Percentiles rank a stretch among this genome's conserved stretches.
Conservation (phyloP, 768 basidiomycete species). For the Leccinum broughii region DNA sequence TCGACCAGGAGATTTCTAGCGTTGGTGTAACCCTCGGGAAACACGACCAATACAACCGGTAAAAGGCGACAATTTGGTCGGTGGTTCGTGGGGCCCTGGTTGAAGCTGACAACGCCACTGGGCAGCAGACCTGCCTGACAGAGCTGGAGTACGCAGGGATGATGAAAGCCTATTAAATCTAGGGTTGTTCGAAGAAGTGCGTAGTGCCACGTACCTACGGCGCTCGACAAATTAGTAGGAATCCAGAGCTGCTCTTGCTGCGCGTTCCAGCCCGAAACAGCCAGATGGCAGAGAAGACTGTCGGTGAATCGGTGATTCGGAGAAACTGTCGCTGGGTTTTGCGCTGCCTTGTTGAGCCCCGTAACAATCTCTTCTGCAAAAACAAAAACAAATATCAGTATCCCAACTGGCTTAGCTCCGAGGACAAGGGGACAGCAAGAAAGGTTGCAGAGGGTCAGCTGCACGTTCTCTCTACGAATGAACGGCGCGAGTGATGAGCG, state of each 20-base stretch:
- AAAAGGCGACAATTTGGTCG: not conserved
- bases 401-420: slow-evolving; percentile 2
- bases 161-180: not conserved
- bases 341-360: not conserved
- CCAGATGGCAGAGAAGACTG: not conserved
- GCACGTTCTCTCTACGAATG: slow-evolving; percentile 16
- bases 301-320: slow-evolving; percentile 21
- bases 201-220: not conserved
- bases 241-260: slow-evolving; percentile 2
- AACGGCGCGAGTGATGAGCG: slow-evolving; percentile 21
- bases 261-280: not conserved
- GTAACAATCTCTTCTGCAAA: slow-evolving; percentile 2
- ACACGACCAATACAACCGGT: not conserved
- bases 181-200: not conserved
- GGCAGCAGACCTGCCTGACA: slow-evolving; percentile 1
- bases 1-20: not conserved
- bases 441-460: slow-evolving; percentile 6
- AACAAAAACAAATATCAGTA: slow-evolving; percentile 25
- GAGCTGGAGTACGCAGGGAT: not conserved
- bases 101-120: slow-evolving; percentile 3
- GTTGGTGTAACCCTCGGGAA: not conserved
- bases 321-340: slow-evolving; percentile 26
- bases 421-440: slow-evolving; percentile 4
- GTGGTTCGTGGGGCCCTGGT: not conserved
- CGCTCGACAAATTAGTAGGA: not conserved